Evolutionary conservation across 345 rosid genomes (phyloP).

Genomic region (Populus alba): DNA sequence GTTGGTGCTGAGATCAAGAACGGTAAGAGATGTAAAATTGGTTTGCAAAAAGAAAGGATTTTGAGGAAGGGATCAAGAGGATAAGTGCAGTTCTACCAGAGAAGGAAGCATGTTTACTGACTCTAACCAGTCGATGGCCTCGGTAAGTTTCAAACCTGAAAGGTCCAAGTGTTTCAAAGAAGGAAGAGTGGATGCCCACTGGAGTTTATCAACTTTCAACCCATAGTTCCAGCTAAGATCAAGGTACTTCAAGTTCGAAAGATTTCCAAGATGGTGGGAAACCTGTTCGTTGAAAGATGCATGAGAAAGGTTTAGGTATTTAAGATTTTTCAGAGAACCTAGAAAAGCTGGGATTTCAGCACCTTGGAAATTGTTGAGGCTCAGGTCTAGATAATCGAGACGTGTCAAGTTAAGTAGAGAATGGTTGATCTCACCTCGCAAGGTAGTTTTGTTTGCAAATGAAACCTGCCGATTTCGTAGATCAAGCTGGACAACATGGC

Average conservation of each 20-base stretch:
- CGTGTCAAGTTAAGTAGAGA: conserved; percentile 12
- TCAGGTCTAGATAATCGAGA: conserved; percentile 17
- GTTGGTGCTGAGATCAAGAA: conserved; percentile 20
- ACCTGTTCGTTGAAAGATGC: conserved; percentile 4
- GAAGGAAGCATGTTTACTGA: conserved; percentile 15
- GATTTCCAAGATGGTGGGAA: conserved; percentile 7
- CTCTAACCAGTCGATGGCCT: conserved; percentile 2
- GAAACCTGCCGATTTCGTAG: conserved; percentile 26
- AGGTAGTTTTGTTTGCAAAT: background rate
- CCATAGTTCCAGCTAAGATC: conserved; percentile 4
- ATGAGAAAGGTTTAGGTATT: conserved; percentile 8
- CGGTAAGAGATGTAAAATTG: conserved; percentile 15
- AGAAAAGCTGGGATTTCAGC: conserved; percentile 11
- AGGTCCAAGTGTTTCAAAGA: conserved; percentile 10
- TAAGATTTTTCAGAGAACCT: conserved; percentile 6
- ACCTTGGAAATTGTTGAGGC: conserved; percentile 5
- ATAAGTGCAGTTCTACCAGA: conserved; percentile 4
- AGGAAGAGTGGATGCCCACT: conserved; percentile 6
- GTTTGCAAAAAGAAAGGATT: background rate
- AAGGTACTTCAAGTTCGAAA: conserved; percentile 13
- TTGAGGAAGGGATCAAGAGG: background rate
- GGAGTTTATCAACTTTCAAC: background rate
- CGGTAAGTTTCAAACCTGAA: background rate
- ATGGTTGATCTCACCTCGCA: background rate
- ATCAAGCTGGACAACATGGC: conserved; percentile 34